These are phyloP conservation scores for Calonectria henricotiae DNA, from an alignment of 2,329 filamentous ascomycete genomes.

Conservation along the genomic window DNA sequence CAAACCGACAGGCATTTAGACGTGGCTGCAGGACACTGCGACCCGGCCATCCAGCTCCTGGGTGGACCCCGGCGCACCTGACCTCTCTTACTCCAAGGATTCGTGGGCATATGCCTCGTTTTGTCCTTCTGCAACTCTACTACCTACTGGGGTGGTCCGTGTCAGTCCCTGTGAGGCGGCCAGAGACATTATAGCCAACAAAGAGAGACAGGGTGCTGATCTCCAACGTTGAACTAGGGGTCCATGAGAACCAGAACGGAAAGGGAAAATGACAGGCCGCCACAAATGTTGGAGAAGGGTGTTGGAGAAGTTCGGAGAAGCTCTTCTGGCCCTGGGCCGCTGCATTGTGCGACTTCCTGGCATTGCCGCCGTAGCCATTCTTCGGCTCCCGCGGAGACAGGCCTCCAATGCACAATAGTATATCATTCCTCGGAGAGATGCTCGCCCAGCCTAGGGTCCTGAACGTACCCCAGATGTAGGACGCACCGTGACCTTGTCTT, in stretches of 20 bases:
- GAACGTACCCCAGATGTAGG: slow-evolving; percentile 36
- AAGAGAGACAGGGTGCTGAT: slow-evolving; percentile 38
- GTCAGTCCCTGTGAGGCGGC: slow-evolving; percentile 40
- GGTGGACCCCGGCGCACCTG: slow-evolving; percentile 51
- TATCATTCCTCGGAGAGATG: slow-evolving; percentile 14
- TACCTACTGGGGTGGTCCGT: slow-evolving; percentile 34
- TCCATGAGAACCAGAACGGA: slow-evolving; percentile 40
- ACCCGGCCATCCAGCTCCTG: slow-evolving; percentile 38
- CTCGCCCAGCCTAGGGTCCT: slow-evolving; percentile 28
- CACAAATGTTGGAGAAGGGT: slow-evolving; percentile 32
- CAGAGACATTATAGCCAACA: slow-evolving; percentile 34
- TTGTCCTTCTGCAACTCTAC: slow-evolving; percentile 35
- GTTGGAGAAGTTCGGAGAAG: slow-evolving; percentile 40
- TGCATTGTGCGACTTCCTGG: slow-evolving; percentile 10
- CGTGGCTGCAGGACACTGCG: slow-evolving; percentile 47
- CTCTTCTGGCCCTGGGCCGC: slow-evolving; percentile 6
- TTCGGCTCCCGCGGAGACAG: slow-evolving; percentile 25
- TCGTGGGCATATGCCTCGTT: slow-evolving; percentile 50
- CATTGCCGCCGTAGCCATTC: slow-evolving; percentile 16
- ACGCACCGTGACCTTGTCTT: slow-evolving; percentile 34
- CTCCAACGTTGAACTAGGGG: slow-evolving; percentile 46
- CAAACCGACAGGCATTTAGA: slow-evolving; percentile 47
- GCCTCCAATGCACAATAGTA: slow-evolving; percentile 18
- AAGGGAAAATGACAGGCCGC: slow-evolving; percentile 37
- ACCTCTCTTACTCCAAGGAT: slow-evolving; percentile 47